Evolutionary conservation across 1,284 basidiomycete genomes (phyloP).

Genomic region (Microbotryomycetes sp.): DNA sequence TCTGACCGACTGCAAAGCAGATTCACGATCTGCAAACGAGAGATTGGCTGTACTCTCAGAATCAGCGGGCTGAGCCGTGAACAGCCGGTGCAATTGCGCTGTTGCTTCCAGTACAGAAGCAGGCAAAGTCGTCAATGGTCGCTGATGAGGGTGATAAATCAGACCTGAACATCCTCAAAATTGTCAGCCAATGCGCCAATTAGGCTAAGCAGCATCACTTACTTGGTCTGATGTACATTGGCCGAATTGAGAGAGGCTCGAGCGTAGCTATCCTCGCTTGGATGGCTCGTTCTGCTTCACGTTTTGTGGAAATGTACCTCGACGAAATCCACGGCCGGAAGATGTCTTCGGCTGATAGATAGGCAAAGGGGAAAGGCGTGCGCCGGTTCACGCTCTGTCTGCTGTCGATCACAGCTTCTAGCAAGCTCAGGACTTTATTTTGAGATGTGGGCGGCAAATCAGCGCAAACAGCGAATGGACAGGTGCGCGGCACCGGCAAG

Average conservation of each 20-base stretch:
- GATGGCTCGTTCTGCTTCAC: conserved; percentile 74
- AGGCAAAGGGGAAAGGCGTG: conserved; percentile 64
- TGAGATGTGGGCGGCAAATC: conserved; percentile 12
- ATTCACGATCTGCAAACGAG: background rate
- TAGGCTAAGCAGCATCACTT: conserved; percentile 39
- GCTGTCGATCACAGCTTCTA: conserved; percentile 28
- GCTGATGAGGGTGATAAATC: conserved; percentile 89
- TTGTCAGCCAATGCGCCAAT: conserved; percentile 8
- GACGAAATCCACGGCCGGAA: conserved; percentile 76
- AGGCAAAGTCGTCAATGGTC: conserved; percentile 76
- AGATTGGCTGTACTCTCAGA: background rate
- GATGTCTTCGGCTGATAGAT: conserved; percentile 89
- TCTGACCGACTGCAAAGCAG: conserved; percentile 56
- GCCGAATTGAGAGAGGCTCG: conserved; percentile 44
- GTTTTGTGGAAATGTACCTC: conserved; percentile 81
- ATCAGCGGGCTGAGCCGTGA: conserved; percentile 10
- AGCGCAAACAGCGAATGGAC: conserved; percentile 45
- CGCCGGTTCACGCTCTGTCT: conserved; percentile 39
- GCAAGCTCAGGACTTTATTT: no score
- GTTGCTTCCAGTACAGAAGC: conserved; percentile 79
- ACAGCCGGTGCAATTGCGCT: conserved; percentile 56
- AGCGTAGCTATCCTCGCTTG: background rate
- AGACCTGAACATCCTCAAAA: conserved; percentile 54
- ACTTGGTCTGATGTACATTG: conserved; percentile 79
- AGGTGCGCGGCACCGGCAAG: conserved; percentile 70